Evolutionary conservation across 345 rosid species (phyloP).

Genomic region (Linum usitatissimum): DNA sequence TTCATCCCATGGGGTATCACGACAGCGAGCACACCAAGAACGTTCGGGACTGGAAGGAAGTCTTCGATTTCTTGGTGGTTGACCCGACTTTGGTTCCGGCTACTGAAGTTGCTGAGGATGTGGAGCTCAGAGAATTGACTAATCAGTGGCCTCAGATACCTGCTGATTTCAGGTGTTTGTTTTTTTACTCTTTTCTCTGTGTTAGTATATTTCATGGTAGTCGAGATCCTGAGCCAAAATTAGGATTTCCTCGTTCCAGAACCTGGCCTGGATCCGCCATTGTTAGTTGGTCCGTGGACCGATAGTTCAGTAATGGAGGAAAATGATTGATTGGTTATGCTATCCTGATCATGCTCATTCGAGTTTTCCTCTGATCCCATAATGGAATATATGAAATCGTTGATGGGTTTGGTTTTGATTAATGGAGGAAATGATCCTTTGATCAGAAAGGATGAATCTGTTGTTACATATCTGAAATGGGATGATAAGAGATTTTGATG

Average conservation of each 20-base stretch:
- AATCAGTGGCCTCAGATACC: constrained; percentile 76
- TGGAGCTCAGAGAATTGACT: constrained; percentile 31
- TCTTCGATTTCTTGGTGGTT: constrained; percentile 50
- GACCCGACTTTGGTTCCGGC: constrained; percentile 60
- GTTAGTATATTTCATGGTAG: too few relatives aligned
- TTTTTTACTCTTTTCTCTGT: neutral
- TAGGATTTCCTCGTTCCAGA: too few relatives aligned
- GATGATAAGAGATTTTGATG: too few relatives aligned
- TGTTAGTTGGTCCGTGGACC: too few relatives aligned
- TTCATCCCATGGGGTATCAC: constrained; percentile 58
- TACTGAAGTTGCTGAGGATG: constrained; percentile 36
- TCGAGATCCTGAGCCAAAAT: too few relatives aligned
- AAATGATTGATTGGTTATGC: too few relatives aligned
- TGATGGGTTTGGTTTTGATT: neutral
- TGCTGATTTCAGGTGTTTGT: constrained; percentile 52
- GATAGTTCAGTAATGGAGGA: too few relatives aligned
- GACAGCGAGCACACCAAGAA: constrained; percentile 83
- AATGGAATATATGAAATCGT: neutral
- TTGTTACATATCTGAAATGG: too few relatives aligned
- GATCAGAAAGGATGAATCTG: neutral
- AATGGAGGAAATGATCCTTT: neutral
- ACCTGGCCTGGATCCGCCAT: too few relatives aligned
- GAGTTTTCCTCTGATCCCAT: too few relatives aligned
- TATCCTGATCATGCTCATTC: too few relatives aligned
- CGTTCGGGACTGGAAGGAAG: constrained; percentile 89